Percentiles rank a stretch among this genome's conserved stretches.
phyloP scores from a whole-genome alignment of 768 basidiomycete genomes.

The Galerina sulciceps region DNA sequence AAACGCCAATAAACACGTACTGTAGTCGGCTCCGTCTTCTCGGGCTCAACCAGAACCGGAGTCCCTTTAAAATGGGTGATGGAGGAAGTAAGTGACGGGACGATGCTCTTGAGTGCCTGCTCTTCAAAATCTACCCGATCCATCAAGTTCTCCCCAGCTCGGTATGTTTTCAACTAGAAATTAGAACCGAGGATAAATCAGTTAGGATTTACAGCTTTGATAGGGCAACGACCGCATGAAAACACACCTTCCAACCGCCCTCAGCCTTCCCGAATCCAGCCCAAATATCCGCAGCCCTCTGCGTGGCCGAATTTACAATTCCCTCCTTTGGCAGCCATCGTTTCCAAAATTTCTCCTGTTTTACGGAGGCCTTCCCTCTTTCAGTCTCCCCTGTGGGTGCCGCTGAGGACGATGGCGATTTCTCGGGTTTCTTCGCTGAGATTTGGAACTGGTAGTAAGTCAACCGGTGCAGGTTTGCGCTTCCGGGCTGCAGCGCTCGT shows the following conservation, averaged over 20 bases:
- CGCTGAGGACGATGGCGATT: slow-evolving; percentile 5
- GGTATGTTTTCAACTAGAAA: slow-evolving; percentile 59
- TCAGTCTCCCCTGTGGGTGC: background rate
- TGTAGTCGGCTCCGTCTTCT: slow-evolving; percentile 13
- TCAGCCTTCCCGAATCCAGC: slow-evolving; percentile 69
- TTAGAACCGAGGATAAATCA: background rate
- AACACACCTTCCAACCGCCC: slow-evolving; percentile 74
- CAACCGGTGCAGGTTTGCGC: slow-evolving; percentile 22
- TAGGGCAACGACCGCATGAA: slow-evolving; percentile 1
- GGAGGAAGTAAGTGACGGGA: background rate
- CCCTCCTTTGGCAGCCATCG: slow-evolving; percentile 46
- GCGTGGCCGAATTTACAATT: slow-evolving; percentile 48
- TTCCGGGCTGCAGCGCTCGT: background rate
- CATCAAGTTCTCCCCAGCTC: slow-evolving; percentile 57
- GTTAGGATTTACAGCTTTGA: background rate
- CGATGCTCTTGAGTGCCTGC: background rate
- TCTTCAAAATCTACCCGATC: background rate
- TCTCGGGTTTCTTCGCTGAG: slow-evolving; percentile 11
- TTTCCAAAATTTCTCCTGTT: slow-evolving; percentile 23
- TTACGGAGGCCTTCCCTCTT: slow-evolving; percentile 22
- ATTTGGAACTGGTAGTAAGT: slow-evolving; percentile 54
- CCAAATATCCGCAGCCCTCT: slow-evolving; percentile 64
- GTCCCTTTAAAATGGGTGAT: too few species aligned
- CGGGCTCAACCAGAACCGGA: background rate
- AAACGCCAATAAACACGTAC: slow-evolving; percentile 7